These are phyloP conservation scores for Cystobasidium onofrii DNA, from an alignment of 768 basidiomycete species.

Conservation along the genomic window DNA sequence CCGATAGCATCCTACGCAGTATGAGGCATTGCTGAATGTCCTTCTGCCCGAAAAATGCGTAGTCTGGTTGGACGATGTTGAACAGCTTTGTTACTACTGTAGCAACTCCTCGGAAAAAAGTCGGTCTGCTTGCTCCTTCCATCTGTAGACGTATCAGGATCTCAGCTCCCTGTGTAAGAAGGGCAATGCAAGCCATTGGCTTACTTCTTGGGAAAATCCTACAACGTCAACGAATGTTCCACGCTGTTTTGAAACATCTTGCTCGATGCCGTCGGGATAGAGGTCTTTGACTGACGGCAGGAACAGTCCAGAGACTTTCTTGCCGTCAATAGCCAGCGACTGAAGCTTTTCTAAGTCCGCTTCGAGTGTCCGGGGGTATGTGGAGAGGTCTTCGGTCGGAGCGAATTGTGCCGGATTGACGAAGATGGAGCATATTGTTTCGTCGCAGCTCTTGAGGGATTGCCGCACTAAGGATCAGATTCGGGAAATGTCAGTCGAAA, in stretches of 20 bases:
- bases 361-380: constrained; percentile 80
- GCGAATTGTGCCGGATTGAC: constrained; percentile 98
- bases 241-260: constrained; percentile 62
- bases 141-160: constrained; percentile 53
- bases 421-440: constrained; percentile 88
- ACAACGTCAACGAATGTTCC: constrained; percentile 90
- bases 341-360: constrained; percentile 61
- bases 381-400: constrained; percentile 81
- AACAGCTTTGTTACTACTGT: constrained; percentile 93
- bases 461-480: constrained; percentile 55
- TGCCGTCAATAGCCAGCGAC: constrained; percentile 44
- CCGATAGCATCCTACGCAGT: constrained; percentile 65
- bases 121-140: constrained; percentile 79
- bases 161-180: background rate
- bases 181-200: background rate
- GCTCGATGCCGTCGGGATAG: constrained; percentile 85
- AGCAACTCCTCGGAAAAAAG: constrained; percentile 90
- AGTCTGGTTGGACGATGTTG: constrained; percentile 61
- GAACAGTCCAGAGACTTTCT: constrained; percentile 63
- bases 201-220: constrained; percentile 61
- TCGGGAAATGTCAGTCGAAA: background rate
- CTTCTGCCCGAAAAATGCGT: constrained; percentile 72
- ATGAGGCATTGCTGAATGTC: constrained; percentile 94
- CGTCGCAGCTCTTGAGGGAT: constrained; percentile 68
- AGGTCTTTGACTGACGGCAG: constrained; percentile 70